Conservation (phyloP, 1,284 basidiomycete genomes). For the Hemileia vastatrix region DNA sequence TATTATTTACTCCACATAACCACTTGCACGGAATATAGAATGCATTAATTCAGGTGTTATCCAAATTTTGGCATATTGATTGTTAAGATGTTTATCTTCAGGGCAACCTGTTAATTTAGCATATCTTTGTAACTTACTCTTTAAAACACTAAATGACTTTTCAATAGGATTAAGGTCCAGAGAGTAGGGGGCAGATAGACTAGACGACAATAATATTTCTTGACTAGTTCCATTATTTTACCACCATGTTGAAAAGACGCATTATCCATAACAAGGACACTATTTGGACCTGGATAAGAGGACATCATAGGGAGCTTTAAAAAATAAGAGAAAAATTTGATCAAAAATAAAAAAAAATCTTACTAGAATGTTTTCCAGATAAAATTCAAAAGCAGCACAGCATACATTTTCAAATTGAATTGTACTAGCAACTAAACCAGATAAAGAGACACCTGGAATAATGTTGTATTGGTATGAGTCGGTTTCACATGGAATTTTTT, state of each 20-base stretch:
- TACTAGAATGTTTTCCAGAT: neutral
- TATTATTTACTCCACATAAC: no score
- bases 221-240: neutral
- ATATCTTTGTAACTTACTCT: no score
- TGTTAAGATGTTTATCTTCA: no score
- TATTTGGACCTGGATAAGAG: neutral
- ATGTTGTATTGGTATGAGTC: neutral
- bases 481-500: no score
- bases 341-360: neutral
- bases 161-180: neutral
- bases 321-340: neutral
- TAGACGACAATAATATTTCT: neutral
- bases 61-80: no score
- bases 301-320: neutral
- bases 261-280: constrained; percentile 1
- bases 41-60: no score
- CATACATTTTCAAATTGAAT: neutral
- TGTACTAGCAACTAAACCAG: neutral
- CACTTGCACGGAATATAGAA: no score
- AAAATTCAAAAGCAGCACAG: neutral
- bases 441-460: neutral
- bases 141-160: neutral
- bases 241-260: neutral
- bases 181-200: neutral
- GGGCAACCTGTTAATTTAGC: no score